A percentile compares a stretch with the other conserved stretches of the same genome.
Evolutionary conservation across 208 protist genomes (phyloP).

Genomic region (Lotmaria passim): DNA sequence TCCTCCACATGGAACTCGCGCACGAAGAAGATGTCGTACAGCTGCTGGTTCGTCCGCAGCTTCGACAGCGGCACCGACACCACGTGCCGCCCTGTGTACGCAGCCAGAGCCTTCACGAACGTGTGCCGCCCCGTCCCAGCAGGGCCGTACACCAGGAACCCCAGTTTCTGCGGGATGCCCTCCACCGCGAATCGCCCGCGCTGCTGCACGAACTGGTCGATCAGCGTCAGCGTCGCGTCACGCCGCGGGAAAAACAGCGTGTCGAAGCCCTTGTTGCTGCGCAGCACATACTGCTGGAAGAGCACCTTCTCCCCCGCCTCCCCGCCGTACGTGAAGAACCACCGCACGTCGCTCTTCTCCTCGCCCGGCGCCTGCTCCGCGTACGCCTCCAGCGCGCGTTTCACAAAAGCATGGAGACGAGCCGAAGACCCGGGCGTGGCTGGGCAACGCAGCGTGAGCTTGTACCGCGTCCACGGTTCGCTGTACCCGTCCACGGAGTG

Average conservation of each 20-base stretch:
- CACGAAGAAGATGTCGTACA: slow-evolving; percentile 89
- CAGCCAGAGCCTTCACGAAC: slow-evolving; percentile 98
- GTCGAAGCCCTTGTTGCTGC: slow-evolving; percentile 80
- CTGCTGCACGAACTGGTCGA: slow-evolving; percentile 80
- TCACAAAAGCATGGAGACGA: slow-evolving; percentile 19
- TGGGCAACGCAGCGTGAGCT: slow-evolving; percentile 16
- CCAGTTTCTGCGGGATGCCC: slow-evolving; percentile 92
- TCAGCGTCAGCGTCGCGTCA: slow-evolving; percentile 61
- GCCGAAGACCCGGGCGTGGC: not conserved
- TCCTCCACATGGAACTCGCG: slow-evolving; percentile 61
- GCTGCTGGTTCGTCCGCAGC: slow-evolving; percentile 87
- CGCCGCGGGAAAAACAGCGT: slow-evolving; percentile 89
- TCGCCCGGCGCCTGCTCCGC: slow-evolving; percentile 17
- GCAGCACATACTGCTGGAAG: slow-evolving; percentile 81
- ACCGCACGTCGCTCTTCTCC: slow-evolving; percentile 15
- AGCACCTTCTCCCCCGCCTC: slow-evolving; percentile 23
- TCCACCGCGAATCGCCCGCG: slow-evolving; percentile 82
- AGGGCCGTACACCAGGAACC: slow-evolving; percentile 98
- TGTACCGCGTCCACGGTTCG: slow-evolving; percentile 6
- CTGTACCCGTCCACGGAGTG: slow-evolving; percentile 1
- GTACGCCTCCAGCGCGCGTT: slow-evolving; percentile 30
- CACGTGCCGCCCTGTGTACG: slow-evolving; percentile 97
- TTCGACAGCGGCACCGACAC: slow-evolving; percentile 74
- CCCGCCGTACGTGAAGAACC: slow-evolving; percentile 27
- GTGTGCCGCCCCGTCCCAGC: slow-evolving; percentile 97